Percentiles rank a stretch among this genome's conserved stretches.
phyloP scores from a whole-genome alignment of 1,139 yeast genomes.

The Nadsonia commutata region DNA sequence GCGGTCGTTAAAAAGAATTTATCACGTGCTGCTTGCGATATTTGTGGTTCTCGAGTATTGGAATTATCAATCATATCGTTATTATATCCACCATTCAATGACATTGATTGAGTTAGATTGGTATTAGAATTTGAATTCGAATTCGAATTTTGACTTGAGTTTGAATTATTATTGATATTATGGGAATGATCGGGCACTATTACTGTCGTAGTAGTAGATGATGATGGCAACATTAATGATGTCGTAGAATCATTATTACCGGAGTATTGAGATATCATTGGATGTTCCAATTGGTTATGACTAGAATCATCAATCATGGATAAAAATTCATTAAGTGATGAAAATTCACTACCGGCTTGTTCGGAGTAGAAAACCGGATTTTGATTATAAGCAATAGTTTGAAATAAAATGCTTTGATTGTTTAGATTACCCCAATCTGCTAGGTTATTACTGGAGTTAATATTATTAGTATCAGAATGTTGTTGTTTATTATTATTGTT shows the following conservation, averaged over 20 bases:
- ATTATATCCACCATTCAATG: constrained; percentile 1
- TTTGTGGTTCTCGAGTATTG: constrained; percentile 7
- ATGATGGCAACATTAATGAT: neutral
- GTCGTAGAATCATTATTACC: neutral
- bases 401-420: constrained; percentile 14
- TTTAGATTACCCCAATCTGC: constrained; percentile 15
- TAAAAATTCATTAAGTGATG: constrained; percentile 76
- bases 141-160: neutral
- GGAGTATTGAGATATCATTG: constrained; percentile 1
- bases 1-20: constrained; percentile 94
- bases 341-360: constrained; percentile 87
- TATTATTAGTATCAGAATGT: too few species aligned
- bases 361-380: constrained; percentile 64
- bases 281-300: constrained; percentile 9
- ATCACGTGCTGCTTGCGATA: constrained; percentile 64
- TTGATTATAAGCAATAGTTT: constrained; percentile 17
- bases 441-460: constrained; percentile 1
- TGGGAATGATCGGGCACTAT: neutral
- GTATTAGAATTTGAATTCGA: neutral
- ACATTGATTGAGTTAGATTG: constrained; percentile 1
- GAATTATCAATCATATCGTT: neutral
- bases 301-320: constrained; percentile 84
- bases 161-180: neutral
- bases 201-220: neutral
- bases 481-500: too few species aligned